Conservation (phyloP, 2,329 filamentous ascomycete species). For the Pseudophaeomoniella oleicola region DNA sequence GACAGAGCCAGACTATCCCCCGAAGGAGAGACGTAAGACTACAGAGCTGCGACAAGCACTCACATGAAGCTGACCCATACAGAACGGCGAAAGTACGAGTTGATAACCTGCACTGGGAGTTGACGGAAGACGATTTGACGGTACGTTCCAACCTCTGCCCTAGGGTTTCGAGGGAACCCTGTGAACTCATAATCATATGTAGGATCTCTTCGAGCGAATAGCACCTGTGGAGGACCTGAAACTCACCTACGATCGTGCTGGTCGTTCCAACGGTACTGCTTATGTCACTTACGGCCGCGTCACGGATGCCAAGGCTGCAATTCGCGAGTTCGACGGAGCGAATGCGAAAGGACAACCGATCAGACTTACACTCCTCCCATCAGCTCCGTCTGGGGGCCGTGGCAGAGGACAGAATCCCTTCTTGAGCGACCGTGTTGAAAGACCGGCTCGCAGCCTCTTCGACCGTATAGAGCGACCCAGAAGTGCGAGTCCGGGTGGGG, state of each 20-base stretch:
- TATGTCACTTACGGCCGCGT: slow-evolving; percentile 64
- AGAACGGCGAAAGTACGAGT: slow-evolving; percentile 61
- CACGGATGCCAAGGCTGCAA: slow-evolving; percentile 58
- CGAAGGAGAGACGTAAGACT: slow-evolving; percentile 19
- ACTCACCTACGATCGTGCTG: slow-evolving; percentile 72
- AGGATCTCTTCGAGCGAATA: slow-evolving; percentile 72
- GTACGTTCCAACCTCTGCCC: slow-evolving; percentile 35
- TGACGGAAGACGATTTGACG: slow-evolving; percentile 69
- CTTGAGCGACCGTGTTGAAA: slow-evolving; percentile 29
- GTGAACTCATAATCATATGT: background rate
- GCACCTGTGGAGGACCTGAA: slow-evolving; percentile 55
- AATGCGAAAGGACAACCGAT: slow-evolving; percentile 87
- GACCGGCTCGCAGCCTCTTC: slow-evolving; percentile 47
- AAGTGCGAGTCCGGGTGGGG: slow-evolving; percentile 25
- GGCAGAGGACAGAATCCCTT: slow-evolving; percentile 25
- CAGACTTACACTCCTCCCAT: slow-evolving; percentile 52
- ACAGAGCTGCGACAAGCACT: slow-evolving; percentile 7
- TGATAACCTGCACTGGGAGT: slow-evolving; percentile 84
- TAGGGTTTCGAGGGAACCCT: background rate
- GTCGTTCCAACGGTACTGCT: slow-evolving; percentile 72
- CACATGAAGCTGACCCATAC: slow-evolving; percentile 28
- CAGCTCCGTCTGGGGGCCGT: slow-evolving; percentile 23
- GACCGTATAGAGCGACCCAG: slow-evolving; percentile 41
- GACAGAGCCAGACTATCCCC: slow-evolving; percentile 19
- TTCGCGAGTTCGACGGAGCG: slow-evolving; percentile 72